Conservation (phyloP, 106 monocot species). For the Narthecium ossifragum region DNA sequence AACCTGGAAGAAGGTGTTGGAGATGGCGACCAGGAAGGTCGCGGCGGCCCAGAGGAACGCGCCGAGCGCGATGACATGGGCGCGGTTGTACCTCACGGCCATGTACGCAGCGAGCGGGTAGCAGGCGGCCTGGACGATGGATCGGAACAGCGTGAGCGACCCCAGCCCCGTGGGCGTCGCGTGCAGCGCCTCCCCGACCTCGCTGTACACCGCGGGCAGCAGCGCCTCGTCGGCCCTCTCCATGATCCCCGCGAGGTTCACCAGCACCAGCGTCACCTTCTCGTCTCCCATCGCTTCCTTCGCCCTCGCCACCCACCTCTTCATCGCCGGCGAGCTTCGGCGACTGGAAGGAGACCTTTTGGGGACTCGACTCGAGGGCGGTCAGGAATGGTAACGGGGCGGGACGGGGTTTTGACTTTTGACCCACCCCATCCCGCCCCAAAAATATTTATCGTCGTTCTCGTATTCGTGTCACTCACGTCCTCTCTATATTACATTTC, state of each 20-base stretch:
- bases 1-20: conserved; percentile 70
- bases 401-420: too few species aligned
- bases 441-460: too few species aligned
- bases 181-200: conserved; percentile 67
- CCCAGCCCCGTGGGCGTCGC: conserved; percentile 60
- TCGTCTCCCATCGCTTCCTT: not conserved
- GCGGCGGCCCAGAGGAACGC: conserved; percentile 95
- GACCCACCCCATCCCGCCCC: too few species aligned
- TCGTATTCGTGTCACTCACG: too few species aligned
- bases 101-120: conserved; percentile 86
- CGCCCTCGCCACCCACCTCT: not conserved
- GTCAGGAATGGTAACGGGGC: too few species aligned
- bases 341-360: not conserved
- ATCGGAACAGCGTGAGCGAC: conserved; percentile 70
- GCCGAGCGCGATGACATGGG: conserved; percentile 73
- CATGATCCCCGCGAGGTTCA: conserved; percentile 85
- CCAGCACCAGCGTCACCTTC: conserved; percentile 47
- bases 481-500: too few species aligned
- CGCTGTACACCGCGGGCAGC: conserved; percentile 80
- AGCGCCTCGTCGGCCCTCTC: conserved; percentile 91
- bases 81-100: conserved; percentile 56
- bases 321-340: not conserved
- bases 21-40: conserved; percentile 81
- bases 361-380: too few species aligned
- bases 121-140: conserved; percentile 74